These are phyloP conservation scores for Pharnaceum exiguum DNA, from an alignment of 148 eudicot species.

Conservation along the genomic window DNA sequence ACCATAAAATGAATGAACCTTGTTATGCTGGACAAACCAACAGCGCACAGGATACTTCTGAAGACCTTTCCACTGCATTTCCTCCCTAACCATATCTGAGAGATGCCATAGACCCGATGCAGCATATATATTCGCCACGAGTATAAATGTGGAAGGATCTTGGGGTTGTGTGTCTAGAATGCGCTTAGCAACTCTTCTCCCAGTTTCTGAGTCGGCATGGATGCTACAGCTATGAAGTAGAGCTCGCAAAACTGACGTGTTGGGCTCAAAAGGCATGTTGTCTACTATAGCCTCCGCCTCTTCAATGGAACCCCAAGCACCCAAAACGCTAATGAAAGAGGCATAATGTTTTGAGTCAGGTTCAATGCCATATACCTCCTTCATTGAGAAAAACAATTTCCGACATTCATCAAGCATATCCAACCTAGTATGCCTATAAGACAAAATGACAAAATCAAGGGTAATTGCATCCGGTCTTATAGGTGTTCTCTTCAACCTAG, in stretches of 20 bases:
- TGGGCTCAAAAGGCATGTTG: slow-evolving; percentile 59
- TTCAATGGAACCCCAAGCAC: slow-evolving; percentile 64
- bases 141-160: slow-evolving; percentile 64
- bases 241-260: slow-evolving; percentile 67
- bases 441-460: slow-evolving; percentile 47
- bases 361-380: slow-evolving; percentile 35
- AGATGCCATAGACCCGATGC: slow-evolving; percentile 91
- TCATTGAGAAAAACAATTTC: slow-evolving; percentile 56
- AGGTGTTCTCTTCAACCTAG: slow-evolving; percentile 35
- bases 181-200: slow-evolving; percentile 49
- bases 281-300: slow-evolving; percentile 65
- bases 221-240: slow-evolving; percentile 61
- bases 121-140: slow-evolving; percentile 67
- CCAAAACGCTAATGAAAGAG: slow-evolving; percentile 60
- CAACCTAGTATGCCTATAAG: slow-evolving; percentile 48
- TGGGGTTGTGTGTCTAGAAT: slow-evolving; percentile 62
- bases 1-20: slow-evolving; percentile 63
- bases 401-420: slow-evolving; percentile 61
- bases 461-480: slow-evolving; percentile 54
- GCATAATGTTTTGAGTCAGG: slow-evolving; percentile 77
- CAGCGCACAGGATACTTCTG: slow-evolving; percentile 65
- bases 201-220: slow-evolving; percentile 33
- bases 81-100: slow-evolving; percentile 57
- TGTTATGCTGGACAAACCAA: slow-evolving; percentile 60
- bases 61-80: slow-evolving; percentile 66